Conservation (phyloP, 768 basidiomycete genomes). For the Collybia sordida region DNA sequence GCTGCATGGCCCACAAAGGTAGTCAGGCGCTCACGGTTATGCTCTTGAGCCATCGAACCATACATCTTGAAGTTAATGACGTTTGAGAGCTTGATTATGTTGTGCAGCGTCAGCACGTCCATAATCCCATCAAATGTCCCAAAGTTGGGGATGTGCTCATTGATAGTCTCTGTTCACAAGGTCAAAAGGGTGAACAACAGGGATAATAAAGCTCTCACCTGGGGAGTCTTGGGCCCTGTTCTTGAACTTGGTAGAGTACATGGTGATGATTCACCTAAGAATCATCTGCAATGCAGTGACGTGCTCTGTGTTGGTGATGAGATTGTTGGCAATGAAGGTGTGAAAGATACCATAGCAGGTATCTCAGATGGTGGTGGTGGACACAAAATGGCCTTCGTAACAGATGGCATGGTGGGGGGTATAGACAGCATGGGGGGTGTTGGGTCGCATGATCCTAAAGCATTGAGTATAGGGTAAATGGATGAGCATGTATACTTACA, state of each 20-base stretch:
- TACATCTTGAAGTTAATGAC: no score
- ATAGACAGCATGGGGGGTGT: not conserved
- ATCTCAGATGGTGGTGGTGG: not conserved
- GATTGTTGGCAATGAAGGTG: not conserved
- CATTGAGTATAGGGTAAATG: not conserved
- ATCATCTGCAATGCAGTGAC: not conserved
- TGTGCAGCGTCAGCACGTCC: not conserved
- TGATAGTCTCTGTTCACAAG: no score
- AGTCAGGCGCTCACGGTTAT: no score
- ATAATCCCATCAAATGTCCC: not conserved
- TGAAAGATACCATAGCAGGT: not conserved
- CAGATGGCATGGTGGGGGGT: not conserved
- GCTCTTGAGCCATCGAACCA: no score
- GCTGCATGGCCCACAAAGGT: no score
- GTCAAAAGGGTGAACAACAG: not conserved
- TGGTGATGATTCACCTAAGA: not conserved
- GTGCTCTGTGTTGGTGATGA: not conserved
- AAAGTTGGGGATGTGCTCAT: not conserved
- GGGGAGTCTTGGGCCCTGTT: not conserved
- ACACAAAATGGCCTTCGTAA: not conserved
- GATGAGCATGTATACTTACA: not conserved
- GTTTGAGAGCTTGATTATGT: not conserved
- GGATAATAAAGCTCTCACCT: not conserved
- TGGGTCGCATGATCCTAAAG: not conserved
- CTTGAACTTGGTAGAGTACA: not conserved